phyloP scores from a whole-genome alignment of 768 basidiomycete species.

The Lactarius trivialis region DNA sequence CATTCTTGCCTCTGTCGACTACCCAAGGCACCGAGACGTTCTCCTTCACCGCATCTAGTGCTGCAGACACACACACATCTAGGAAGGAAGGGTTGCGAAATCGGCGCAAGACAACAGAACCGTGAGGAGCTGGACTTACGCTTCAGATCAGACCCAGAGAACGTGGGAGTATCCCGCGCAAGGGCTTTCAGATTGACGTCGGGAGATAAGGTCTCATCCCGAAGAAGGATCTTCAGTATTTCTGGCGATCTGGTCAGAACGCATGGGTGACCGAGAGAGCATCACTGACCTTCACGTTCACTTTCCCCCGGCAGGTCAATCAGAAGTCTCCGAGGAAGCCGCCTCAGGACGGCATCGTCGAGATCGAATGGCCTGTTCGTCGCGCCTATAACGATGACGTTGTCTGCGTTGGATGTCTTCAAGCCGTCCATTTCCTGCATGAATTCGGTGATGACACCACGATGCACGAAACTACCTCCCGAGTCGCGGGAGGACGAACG shows the following conservation, averaged over 20 bases:
- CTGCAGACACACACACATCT: slow-evolving; percentile 93
- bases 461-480: slow-evolving; percentile 75
- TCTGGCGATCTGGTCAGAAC: slow-evolving; percentile 38
- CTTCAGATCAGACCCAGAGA: slow-evolving; percentile 93
- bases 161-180: slow-evolving; percentile 71
- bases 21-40: slow-evolving; percentile 75
- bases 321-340: slow-evolving; percentile 78
- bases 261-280: neutral
- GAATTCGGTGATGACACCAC: slow-evolving; percentile 85
- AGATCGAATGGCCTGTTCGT: slow-evolving; percentile 90
- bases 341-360: slow-evolving; percentile 86
- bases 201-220: slow-evolving; percentile 64
- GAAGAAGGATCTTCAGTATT: slow-evolving; percentile 80
- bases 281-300: slow-evolving; percentile 68
- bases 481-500: slow-evolving; percentile 70
- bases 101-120: neutral
- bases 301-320: slow-evolving; percentile 85
- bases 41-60: slow-evolving; percentile 88
- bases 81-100: neutral
- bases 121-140: slow-evolving; percentile 45
- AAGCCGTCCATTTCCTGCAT: slow-evolving; percentile 98
- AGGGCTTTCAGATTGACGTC: slow-evolving; percentile 58
- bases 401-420: slow-evolving; percentile 68
- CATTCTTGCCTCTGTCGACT: slow-evolving; percentile 5
- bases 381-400: slow-evolving; percentile 87